phyloP scores from a whole-genome alignment of 768 basidiomycete genomes.

The Mycena indigotica region DNA sequence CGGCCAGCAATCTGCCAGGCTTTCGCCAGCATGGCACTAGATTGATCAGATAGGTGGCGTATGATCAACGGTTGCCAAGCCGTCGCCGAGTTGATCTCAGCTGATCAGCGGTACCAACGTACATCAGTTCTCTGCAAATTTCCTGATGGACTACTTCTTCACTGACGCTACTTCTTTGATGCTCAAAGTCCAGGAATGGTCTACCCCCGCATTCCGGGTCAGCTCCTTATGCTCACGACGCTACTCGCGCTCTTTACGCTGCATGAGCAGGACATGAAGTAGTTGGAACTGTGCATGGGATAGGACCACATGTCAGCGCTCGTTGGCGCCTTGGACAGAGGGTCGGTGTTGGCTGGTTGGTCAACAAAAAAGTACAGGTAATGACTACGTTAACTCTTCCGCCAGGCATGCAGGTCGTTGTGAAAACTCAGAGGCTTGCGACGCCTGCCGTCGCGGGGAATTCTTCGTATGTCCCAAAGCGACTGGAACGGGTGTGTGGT shows the following conservation, averaged over 20 bases:
- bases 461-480: slow-evolving; percentile 27
- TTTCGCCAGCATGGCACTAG: too few species aligned
- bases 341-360: slow-evolving; percentile 34
- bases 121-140: too few species aligned
- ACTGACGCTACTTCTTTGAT: too few species aligned
- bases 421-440: slow-evolving; percentile 28
- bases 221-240: not conserved
- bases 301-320: slow-evolving; percentile 21
- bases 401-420: slow-evolving; percentile 16
- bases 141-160: too few species aligned
- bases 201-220: not conserved
- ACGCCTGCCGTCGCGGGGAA: slow-evolving; percentile 26
- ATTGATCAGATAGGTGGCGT: too few species aligned
- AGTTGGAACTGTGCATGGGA: slow-evolving; percentile 23
- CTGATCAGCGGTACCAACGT: too few species aligned
- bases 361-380: too few species aligned
- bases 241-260: not conserved
- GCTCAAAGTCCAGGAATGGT: not conserved
- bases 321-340: slow-evolving; percentile 30
- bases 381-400: too few species aligned
- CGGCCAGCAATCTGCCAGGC: too few species aligned
- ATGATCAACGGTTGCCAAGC: too few species aligned
- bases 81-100: too few species aligned
- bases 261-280: not conserved
- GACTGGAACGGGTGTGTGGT: slow-evolving; percentile 21